These are phyloP conservation scores for Graphilbum fragrans DNA, from an alignment of 2,329 filamentous ascomycete species.

Conservation along the genomic window DNA sequence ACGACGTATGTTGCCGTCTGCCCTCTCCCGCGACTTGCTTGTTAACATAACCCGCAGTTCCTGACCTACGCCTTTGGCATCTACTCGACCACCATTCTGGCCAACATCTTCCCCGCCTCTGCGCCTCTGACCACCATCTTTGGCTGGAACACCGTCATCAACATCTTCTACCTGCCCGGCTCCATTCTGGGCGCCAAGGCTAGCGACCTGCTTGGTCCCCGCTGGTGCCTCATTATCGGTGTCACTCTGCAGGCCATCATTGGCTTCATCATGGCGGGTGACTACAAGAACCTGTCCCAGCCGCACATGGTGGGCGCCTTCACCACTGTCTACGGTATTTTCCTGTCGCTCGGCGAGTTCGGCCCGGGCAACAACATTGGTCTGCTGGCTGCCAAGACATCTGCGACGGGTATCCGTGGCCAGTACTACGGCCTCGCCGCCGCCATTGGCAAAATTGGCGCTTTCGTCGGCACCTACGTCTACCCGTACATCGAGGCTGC, in stretches of 20 bases:
- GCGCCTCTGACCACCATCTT: constrained; percentile 64
- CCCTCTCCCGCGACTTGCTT: background rate
- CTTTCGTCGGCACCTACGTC: constrained; percentile 76
- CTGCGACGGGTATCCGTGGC: constrained; percentile 76
- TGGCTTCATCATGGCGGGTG: constrained; percentile 81
- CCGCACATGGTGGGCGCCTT: constrained; percentile 60
- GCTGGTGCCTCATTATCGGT: constrained; percentile 58
- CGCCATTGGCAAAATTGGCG: constrained; percentile 63
- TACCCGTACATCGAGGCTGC: constrained; percentile 61
- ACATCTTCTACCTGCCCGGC: constrained; percentile 80
- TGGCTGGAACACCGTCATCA: constrained; percentile 82
- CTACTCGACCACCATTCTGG: constrained; percentile 66
- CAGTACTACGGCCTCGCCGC: constrained; percentile 63
- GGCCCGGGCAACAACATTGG: constrained; percentile 90
- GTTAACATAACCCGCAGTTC: constrained; percentile 33
- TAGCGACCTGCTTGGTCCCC: constrained; percentile 69
- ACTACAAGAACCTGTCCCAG: constrained; percentile 58
- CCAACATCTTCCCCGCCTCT: constrained; percentile 45
- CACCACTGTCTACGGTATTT: constrained; percentile 68
- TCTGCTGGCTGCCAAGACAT: constrained; percentile 74
- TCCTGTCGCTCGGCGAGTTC: constrained; percentile 65
- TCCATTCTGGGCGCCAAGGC: constrained; percentile 65
- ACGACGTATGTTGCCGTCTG: constrained; percentile 30
- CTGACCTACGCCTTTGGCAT: constrained; percentile 76
- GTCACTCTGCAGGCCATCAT: constrained; percentile 63